phyloP scores from a whole-genome alignment of 2,329 filamentous ascomycete genomes.

The Arthrobotrys musiformis region DNA sequence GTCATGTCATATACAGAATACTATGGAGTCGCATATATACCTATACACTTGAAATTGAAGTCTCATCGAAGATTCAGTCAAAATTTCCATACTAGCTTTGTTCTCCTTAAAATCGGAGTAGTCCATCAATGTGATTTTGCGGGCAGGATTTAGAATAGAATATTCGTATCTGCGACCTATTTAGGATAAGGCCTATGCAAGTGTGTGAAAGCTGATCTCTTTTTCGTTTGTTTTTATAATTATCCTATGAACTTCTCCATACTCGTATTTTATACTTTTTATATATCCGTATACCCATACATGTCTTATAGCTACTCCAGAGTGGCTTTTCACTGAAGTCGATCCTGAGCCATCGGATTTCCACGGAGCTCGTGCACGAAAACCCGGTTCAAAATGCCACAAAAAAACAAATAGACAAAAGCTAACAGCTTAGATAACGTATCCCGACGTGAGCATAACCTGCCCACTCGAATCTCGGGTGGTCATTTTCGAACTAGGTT shows the following conservation, averaged over 20 bases:
- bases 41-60: slow-evolving; percentile 18
- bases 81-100: neutral
- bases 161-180: too few species aligned
- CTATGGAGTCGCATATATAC: slow-evolving; percentile 34
- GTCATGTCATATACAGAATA: slow-evolving; percentile 24
- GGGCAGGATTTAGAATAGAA: too few species aligned
- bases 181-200: too few species aligned
- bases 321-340: too few species aligned
- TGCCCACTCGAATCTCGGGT: neutral
- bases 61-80: neutral
- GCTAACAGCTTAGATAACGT: neutral
- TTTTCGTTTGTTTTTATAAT: too few species aligned
- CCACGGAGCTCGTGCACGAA: too few species aligned
- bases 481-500: neutral
- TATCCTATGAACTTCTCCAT: too few species aligned
- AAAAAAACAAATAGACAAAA: neutral
- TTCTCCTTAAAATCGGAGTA: neutral
- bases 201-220: too few species aligned
- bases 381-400: neutral
- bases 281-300: too few species aligned
- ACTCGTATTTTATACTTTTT: too few species aligned
- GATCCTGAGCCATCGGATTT: neutral
- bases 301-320: too few species aligned
- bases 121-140: neutral
- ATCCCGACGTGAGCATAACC: too few species aligned